Evolutionary conservation across 345 rosid genomes (phyloP), one percentile per base, ranked within the genome.

Genomic region (Gynandropsis gynandra): DNA sequence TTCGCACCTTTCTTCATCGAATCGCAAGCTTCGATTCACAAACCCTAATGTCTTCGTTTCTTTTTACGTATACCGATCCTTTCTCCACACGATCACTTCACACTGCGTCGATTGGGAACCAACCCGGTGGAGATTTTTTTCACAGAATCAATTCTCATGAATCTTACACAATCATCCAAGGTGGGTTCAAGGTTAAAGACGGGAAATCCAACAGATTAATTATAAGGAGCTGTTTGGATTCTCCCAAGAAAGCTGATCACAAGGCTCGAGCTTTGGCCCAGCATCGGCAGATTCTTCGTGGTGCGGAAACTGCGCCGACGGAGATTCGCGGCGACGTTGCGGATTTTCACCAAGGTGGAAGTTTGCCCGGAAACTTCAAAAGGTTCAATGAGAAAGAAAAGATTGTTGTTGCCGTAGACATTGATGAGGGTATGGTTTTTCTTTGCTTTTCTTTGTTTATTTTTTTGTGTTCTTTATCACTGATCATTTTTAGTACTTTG

Each of bases 371-470:
- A 42, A 69, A 56, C 46, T 73, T 58, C 47, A 51, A 69, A 33
- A 72, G 77, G 38, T 75, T 80, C 15, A 59, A 62, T 35, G 75
- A 66, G 19, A 68, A 46, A 38, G 87, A 76, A 47, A 92, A 78
- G 65, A 43, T 85, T 1, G 76, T 74, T 31, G 98, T 92, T 20
- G 98, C 98, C 11, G 98, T 92, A 38, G 98, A 92, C 47, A 85
- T 92, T 0, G 98, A 87, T 53, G 98, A 92, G 64, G 98, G 98
- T 87, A 66, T 69, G 2, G 34, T 10, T 24, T 35, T 9, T 44
- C 5, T 18, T 7, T n/a, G n/a, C 16, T 54, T 37, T 4, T 3
- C 16, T 7, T 31, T 51, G 15, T n/a, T n/a, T n/a, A n/a, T n/a
- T n/a, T n/a, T n/a, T n/a, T n/a, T n/a, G 40, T 33, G 20, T 54